These are phyloP conservation scores for Microcyclosporella mali DNA, from an alignment of 2,329 filamentous ascomycete species.

Conservation along the genomic window DNA sequence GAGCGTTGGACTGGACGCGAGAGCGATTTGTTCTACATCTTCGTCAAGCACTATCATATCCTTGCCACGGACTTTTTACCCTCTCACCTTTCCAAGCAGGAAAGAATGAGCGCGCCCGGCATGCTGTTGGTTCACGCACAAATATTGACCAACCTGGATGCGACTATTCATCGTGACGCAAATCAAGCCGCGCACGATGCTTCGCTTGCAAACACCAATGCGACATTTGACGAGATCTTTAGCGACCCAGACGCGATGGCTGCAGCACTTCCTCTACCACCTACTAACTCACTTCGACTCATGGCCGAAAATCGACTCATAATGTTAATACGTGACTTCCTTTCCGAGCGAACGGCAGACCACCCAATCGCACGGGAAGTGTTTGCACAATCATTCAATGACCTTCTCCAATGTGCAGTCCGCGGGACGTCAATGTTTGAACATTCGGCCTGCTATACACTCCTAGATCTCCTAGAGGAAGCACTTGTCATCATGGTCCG, in stretches of 20 bases:
- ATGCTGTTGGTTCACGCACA: slow-evolving; percentile 78
- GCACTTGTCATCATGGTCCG: slow-evolving; percentile 61
- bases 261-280: slow-evolving; percentile 54
- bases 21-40: slow-evolving; percentile 86
- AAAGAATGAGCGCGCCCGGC: slow-evolving; percentile 63
- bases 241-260: slow-evolving; percentile 61
- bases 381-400: slow-evolving; percentile 70
- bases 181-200: slow-evolving; percentile 42
- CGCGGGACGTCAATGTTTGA: slow-evolving; percentile 73
- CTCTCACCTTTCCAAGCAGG: slow-evolving; percentile 44
- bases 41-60: slow-evolving; percentile 80
- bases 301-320: slow-evolving; percentile 89
- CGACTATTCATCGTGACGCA: slow-evolving; percentile 71
- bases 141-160: slow-evolving; percentile 70
- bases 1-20: slow-evolving; percentile 81
- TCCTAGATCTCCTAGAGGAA: slow-evolving; percentile 90
- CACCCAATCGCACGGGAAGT: slow-evolving; percentile 55
- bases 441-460: slow-evolving; percentile 74
- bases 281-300: slow-evolving; percentile 64
- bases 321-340: slow-evolving; percentile 72
- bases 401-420: slow-evolving; percentile 66
- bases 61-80: slow-evolving; percentile 60
- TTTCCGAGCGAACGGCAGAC: slow-evolving; percentile 56
- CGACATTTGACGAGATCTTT: slow-evolving; percentile 62
- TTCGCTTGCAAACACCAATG: slow-evolving; percentile 34